Evolutionary conservation across 208 protist genomes (phyloP).

Genomic region (Leishmania lainsoni): DNA sequence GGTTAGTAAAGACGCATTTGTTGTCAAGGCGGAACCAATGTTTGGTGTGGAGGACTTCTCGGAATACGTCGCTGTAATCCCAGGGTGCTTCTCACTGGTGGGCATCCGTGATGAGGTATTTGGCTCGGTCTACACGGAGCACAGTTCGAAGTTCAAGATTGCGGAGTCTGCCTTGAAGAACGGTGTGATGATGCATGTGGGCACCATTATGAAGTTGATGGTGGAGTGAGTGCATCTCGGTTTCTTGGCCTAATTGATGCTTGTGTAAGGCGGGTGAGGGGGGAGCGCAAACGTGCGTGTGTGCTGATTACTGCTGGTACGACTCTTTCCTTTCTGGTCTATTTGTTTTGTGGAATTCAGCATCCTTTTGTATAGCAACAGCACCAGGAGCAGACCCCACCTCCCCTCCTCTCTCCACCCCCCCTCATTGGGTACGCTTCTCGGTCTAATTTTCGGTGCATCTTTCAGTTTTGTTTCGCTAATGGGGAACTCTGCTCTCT

Average conservation of each 20-base stretch:
- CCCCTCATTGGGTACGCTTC: background rate
- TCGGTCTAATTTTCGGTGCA: background rate
- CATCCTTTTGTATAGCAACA: background rate
- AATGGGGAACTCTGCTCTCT: background rate
- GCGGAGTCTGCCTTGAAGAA: constrained; percentile 44
- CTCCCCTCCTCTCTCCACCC: background rate
- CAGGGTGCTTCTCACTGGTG: constrained; percentile 54
- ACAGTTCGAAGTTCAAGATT: constrained; percentile 43
- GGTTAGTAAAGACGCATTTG: constrained; percentile 42
- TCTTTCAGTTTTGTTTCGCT: background rate
- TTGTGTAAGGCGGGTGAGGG: background rate
- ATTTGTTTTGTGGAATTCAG: background rate
- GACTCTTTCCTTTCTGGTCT: too few relatives aligned
- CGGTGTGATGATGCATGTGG: constrained; percentile 48
- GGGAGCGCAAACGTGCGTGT: background rate
- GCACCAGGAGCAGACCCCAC: background rate
- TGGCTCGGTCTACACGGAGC: constrained; percentile 24
- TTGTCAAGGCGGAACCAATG: constrained; percentile 41
- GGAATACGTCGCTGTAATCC: constrained; percentile 66
- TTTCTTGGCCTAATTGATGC: background rate
- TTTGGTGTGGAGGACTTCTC: constrained; percentile 76
- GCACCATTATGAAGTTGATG: constrained; percentile 36
- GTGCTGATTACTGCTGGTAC: background rate
- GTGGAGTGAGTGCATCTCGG: background rate
- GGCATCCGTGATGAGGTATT: constrained; percentile 37